Evolutionary conservation across 768 basidiomycete genomes (phyloP).

Genomic region (Clavulina sp.): DNA sequence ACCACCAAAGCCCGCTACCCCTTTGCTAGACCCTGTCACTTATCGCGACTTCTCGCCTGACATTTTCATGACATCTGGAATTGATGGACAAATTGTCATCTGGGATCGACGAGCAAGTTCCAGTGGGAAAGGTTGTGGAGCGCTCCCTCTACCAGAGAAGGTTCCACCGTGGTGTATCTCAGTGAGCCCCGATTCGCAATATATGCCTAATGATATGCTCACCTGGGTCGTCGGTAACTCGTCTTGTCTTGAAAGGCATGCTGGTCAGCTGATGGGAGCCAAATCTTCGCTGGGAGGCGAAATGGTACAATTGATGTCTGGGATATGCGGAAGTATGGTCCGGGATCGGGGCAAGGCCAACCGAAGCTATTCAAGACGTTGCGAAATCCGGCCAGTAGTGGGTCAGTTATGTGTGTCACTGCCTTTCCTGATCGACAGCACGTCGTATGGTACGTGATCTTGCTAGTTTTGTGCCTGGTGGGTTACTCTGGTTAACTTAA

Average conservation of each 20-base stretch:
- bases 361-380: conserved; percentile 68
- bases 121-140: conserved; percentile 42
- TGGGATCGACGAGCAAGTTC: conserved; percentile 67
- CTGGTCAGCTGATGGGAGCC: conserved; percentile 78
- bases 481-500: not conserved
- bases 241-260: conserved; percentile 44
- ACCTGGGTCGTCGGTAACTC: not conserved
- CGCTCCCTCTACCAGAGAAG: conserved; percentile 79
- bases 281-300: conserved; percentile 79
- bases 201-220: not conserved
- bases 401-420: conserved; percentile 79
- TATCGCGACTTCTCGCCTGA: conserved; percentile 62
- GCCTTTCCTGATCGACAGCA: conserved; percentile 87
- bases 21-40: conserved; percentile 41
- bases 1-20: conserved; percentile 17
- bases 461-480: conserved; percentile 1
- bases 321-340: conserved; percentile 75
- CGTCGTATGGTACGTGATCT: conserved; percentile 56
- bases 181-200: conserved; percentile 37
- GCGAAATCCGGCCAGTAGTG: conserved; percentile 73
- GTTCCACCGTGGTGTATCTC: conserved; percentile 94
- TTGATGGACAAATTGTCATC: conserved; percentile 82
- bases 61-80: conserved; percentile 69
- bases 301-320: conserved; percentile 86
- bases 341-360: conserved; percentile 38